Evolutionary conservation across 805 yeast genomes (phyloP), one percentile per base, ranked within the genome.

Genomic region (Pichia ethanolica): DNA sequence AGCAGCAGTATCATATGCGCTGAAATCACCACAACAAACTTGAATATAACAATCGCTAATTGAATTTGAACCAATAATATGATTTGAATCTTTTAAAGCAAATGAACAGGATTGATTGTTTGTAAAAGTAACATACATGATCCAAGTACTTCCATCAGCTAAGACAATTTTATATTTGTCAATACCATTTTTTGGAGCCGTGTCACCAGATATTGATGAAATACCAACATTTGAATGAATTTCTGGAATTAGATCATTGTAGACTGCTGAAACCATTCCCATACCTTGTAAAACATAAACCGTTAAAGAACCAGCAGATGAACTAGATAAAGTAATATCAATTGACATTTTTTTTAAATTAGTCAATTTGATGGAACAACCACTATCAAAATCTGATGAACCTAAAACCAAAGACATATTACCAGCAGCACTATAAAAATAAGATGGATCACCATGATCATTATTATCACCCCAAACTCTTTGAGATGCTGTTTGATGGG

Each of bases 1-100:
- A 42, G 90, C 89, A 30, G 86, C 79, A 46, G 69, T 59, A 61
- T 82, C 88, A 59, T 80, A 79, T 57, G 66, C 73, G 28, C 69
- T 62, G 33, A 75, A 82, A 35, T 61, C 57, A 43, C 63, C 51
- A 9, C 53, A 47, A 6, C 79, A 81, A n/a, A 72, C 62, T 66
- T 81, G 83, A 35, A 78, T 59, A 39, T 72, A 63, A 46, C 71
- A 59, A 25, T 73, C 71, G 58, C 71, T 64, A 60, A 73, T 56
- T 35, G 73, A 56, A 48, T 58, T 32, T 49, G 71, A 56, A 47
- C 70, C 81, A 44, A 60, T 61, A 35, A 79, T 59, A 35, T 67
- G 60, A 54, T 59, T 63, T 38, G 68, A 55, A 45, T 63, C 65
- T 4, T 52, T 55, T 49, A 75, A 64, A 14, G 61, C 59, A 57